A percentile compares a stretch with the other conserved stretches of the same genome.
Evolutionary conservation across 1,284 basidiomycete species (phyloP).

Genomic region (Taiwanofungus camphoratus): DNA sequence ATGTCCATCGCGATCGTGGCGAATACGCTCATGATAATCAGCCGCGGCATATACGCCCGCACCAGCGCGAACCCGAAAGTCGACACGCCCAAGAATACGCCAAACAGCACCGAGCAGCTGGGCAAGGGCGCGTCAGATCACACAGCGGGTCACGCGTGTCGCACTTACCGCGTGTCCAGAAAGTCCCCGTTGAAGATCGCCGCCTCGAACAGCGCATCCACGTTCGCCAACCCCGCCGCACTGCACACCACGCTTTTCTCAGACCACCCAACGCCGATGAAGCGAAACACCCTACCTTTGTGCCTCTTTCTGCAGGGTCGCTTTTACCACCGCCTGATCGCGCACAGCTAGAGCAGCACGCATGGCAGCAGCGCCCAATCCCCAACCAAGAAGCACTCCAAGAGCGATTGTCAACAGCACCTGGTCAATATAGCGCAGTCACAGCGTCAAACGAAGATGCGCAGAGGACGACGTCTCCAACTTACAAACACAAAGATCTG

Average conservation of each 20-base stretch:
- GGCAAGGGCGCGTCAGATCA: too few species aligned
- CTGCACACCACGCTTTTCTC: slow-evolving; percentile 28
- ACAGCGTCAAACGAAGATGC: neutral
- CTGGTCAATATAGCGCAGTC: slow-evolving; percentile 17
- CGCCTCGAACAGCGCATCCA: slow-evolving; percentile 40
- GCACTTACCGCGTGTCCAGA: slow-evolving; percentile 50
- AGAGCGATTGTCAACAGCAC: slow-evolving; percentile 43
- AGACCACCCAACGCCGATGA: neutral
- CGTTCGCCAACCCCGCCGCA: slow-evolving; percentile 40
- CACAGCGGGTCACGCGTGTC: neutral
- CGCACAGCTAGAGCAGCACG: slow-evolving; percentile 56
- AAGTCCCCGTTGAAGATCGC: slow-evolving; percentile 63
- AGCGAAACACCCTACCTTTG: slow-evolving; percentile 31
- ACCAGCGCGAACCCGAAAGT: slow-evolving; percentile 55
- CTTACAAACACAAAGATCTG: slow-evolving; percentile 34
- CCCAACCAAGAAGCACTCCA: slow-evolving; percentile 72
- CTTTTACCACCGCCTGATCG: slow-evolving; percentile 42
- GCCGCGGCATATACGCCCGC: slow-evolving; percentile 56
- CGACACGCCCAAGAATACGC: slow-evolving; percentile 66
- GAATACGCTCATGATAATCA: slow-evolving; percentile 53
- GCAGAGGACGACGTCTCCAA: slow-evolving; percentile 2
- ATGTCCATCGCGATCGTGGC: slow-evolving; percentile 58
- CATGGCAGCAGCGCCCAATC: slow-evolving; percentile 68
- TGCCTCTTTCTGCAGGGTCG: slow-evolving; percentile 41
- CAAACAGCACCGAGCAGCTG: slow-evolving; percentile 56